These are phyloP conservation scores for Allodekkera sacchari DNA, from an alignment of 805 yeast species.

Conservation along the genomic window DNA sequence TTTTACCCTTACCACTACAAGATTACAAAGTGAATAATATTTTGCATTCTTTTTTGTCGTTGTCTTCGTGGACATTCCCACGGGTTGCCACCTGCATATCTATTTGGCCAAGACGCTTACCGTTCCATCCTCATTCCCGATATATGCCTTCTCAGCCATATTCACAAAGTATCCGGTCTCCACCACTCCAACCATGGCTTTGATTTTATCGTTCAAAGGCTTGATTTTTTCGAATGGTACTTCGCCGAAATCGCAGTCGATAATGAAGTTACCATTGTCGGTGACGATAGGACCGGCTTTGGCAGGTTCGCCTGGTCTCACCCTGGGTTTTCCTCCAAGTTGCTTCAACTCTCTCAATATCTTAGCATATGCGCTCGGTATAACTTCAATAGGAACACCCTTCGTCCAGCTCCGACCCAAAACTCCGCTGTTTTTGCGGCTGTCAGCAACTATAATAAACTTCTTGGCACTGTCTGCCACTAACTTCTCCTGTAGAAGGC, in stretches of 20 bases:
- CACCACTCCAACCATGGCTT: conserved; percentile 82
- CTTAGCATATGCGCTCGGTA: conserved; percentile 78
- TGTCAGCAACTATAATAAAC: conserved; percentile 88
- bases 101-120: conserved; percentile 29
- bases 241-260: conserved; percentile 89
- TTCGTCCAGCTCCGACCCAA: conserved; percentile 79
- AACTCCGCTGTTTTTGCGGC: conserved; percentile 64
- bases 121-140: conserved; percentile 77
- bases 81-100: conserved; percentile 6
- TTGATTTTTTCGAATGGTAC: conserved; percentile 41
- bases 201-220: conserved; percentile 55
- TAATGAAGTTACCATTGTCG: conserved; percentile 87
- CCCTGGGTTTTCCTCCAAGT: conserved; percentile 57
- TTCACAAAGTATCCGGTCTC: conserved; percentile 86
- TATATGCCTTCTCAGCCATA: conserved; percentile 73
- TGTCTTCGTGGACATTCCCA: conserved; percentile 1
- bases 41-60: conserved; percentile 2
- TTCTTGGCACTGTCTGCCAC: conserved; percentile 74
- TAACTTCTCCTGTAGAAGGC: conserved; percentile 91
- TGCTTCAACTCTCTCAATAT: conserved; percentile 54
- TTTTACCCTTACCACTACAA: neutral
- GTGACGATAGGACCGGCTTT: conserved; percentile 98
- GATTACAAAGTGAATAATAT: neutral
- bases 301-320: conserved; percentile 82
- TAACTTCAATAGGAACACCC: conserved; percentile 94